phyloP scores from a whole-genome alignment of 192 early-diverging fungal species.

The Linnemannia zychae region DNA sequence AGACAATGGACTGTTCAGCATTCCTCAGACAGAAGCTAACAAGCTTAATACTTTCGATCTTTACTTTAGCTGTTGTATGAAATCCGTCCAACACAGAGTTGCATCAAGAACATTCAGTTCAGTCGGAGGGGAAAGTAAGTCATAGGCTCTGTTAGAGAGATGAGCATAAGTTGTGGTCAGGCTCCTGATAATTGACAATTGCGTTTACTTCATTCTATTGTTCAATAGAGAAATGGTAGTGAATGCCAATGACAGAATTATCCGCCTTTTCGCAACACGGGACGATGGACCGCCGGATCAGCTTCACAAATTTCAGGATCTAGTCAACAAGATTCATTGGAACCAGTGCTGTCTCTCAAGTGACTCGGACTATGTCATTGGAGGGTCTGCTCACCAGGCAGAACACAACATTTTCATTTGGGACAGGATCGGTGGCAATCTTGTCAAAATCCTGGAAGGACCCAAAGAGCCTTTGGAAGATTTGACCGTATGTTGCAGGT shows the following conservation, averaged over 20 bases:
- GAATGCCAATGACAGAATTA: constrained; percentile 84
- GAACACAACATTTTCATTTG: constrained; percentile 96
- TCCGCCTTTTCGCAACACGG: constrained; percentile 75
- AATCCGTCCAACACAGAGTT: constrained; percentile 57
- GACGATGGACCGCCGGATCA: constrained; percentile 61
- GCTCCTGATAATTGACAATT: not conserved
- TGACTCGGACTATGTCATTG: constrained; percentile 93
- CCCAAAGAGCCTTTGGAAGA: constrained; percentile 89
- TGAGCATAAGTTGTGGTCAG: not conserved
- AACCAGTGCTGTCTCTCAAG: constrained; percentile 87
- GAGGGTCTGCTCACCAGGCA: constrained; percentile 87
- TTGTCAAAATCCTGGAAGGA: constrained; percentile 94
- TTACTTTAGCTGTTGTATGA: constrained; percentile 19
- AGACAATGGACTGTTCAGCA: too few relatives aligned
- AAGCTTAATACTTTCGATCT: not conserved
- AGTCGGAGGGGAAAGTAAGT: constrained; percentile 75
- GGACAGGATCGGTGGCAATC: constrained; percentile 84
- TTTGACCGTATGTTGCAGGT: constrained; percentile 66
- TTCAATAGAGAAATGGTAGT: constrained; percentile 78
- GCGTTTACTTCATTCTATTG: not conserved
- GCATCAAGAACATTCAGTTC: constrained; percentile 74
- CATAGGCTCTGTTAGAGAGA: not conserved
- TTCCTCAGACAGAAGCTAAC: not conserved
- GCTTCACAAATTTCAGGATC: constrained; percentile 86
- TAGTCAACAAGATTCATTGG: constrained; percentile 94